Conservation (phyloP, 352 stramenopile species). For the Globisporangium cylindrosporum region DNA sequence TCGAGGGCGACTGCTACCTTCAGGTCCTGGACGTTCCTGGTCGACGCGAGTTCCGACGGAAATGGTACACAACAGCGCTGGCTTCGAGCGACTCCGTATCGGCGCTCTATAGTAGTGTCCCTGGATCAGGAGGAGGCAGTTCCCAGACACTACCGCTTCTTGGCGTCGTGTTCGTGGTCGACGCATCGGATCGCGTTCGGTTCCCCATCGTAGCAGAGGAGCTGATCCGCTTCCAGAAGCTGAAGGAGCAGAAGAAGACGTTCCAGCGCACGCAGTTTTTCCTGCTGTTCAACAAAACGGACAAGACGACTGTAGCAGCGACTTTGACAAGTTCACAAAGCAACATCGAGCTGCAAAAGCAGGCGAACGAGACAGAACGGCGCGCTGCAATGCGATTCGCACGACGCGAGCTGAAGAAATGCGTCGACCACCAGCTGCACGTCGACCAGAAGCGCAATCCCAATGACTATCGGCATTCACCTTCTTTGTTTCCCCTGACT, state of each 20-base stretch:
- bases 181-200: conserved; percentile 37
- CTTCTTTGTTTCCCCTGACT: not conserved
- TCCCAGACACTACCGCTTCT: conserved; percentile 30
- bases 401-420: conserved; percentile 46
- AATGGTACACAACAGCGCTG: conserved; percentile 30
- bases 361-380: conserved; percentile 17
- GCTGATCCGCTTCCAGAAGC: conserved; percentile 44
- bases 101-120: not conserved
- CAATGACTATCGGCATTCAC: not conserved
- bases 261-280: conserved; percentile 41
- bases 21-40: conserved; percentile 49
- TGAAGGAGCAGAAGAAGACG: conserved; percentile 25
- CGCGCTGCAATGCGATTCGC: conserved; percentile 29
- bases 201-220: conserved; percentile 53
- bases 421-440: conserved; percentile 45
- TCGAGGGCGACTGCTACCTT: conserved; percentile 45
- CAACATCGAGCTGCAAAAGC: conserved; percentile 24
- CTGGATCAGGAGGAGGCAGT: conserved; percentile 9
- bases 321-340: conserved; percentile 4
- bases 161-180: conserved; percentile 50
- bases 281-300: conserved; percentile 60
- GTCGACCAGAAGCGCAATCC: conserved; percentile 43
- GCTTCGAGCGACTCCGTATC: not conserved
- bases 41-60: conserved; percentile 26
- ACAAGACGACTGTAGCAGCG: conserved; percentile 19